Evolutionary conservation across 352 stramenopile species (phyloP).

Genomic region (Phytophthora multivora): DNA sequence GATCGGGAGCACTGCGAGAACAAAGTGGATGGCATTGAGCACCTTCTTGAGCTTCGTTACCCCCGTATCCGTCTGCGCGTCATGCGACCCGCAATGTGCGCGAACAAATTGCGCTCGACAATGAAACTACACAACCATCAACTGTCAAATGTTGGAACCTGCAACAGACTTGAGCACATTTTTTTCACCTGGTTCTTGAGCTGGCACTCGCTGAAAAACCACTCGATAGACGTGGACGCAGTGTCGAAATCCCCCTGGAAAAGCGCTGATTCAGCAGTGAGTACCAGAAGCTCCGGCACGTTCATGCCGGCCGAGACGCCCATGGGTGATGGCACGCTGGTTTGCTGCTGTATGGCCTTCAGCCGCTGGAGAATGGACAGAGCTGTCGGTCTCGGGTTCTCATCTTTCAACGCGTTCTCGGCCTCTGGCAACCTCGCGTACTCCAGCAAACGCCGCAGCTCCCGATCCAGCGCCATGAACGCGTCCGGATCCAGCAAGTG

Average conservation of each 20-base stretch:
- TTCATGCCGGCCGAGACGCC: conserved; percentile 33
- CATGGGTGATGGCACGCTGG: conserved; percentile 37
- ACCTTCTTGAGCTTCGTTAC: conserved; percentile 50
- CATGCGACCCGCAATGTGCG: conserved; percentile 61
- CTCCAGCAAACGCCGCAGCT: conserved; percentile 58
- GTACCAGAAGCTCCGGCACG: conserved; percentile 75
- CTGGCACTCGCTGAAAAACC: conserved; percentile 70
- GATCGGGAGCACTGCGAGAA: conserved; percentile 78
- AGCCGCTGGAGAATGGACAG: conserved; percentile 48
- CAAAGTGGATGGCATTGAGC: conserved; percentile 75
- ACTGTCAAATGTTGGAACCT: not conserved
- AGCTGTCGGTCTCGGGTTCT: conserved; percentile 27
- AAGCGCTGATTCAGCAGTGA: conserved; percentile 73
- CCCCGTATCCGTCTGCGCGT: conserved; percentile 45
- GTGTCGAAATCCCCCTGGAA: conserved; percentile 70
- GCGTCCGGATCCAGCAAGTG: conserved; percentile 1
- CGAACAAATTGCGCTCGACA: conserved; percentile 86
- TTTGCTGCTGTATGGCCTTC: conserved; percentile 36
- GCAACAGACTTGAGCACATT: not conserved
- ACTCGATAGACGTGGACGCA: conserved; percentile 56
- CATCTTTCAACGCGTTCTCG: conserved; percentile 23
- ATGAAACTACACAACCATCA: conserved; percentile 70
- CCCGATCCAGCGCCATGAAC: conserved; percentile 57
- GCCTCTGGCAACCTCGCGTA: conserved; percentile 40
- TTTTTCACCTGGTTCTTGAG: conserved; percentile 77